phyloP scores from a whole-genome alignment of 129 eudicot genomes.

The Artemisia argyi region DNA sequence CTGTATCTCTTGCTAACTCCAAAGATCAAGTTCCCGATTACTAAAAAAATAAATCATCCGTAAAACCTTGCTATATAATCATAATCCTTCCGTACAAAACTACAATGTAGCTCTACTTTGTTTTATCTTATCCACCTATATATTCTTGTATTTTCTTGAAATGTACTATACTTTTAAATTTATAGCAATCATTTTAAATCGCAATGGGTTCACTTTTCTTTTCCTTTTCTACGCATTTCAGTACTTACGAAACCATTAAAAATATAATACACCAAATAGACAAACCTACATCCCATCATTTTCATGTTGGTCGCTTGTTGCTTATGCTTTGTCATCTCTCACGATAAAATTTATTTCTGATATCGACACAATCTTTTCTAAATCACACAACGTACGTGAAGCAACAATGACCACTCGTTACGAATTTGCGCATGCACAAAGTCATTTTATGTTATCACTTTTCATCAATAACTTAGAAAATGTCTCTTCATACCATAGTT shows the following conservation, averaged over 20 bases:
- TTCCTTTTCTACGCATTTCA: not conserved
- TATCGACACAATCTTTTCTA: slow-evolving; percentile 2
- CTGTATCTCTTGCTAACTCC: not conserved
- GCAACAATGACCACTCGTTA: slow-evolving; percentile 19
- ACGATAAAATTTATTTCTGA: not conserved
- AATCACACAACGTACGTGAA: not conserved
- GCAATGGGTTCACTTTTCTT: not conserved
- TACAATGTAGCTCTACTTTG: not conserved
- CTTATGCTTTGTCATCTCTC: not conserved
- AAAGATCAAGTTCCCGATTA: not conserved
- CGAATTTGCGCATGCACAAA: not conserved
- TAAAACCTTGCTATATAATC: not conserved
- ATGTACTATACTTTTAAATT: not conserved
- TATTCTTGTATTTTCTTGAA: not conserved
- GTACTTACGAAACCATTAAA: not conserved
- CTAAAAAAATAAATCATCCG: not conserved
- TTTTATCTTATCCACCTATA: not conserved
- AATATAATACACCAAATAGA: not conserved
- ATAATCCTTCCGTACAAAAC: too few relatives aligned
- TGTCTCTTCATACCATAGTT: not conserved
- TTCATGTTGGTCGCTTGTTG: not conserved
- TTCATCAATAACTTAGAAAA: not conserved
- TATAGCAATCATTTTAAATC: not conserved
- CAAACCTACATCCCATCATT: slow-evolving; percentile 4
- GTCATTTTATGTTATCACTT: not conserved